These are phyloP conservation scores for Lepidium campestre DNA, from an alignment of 441 rosid species.

Conservation along the genomic window DNA sequence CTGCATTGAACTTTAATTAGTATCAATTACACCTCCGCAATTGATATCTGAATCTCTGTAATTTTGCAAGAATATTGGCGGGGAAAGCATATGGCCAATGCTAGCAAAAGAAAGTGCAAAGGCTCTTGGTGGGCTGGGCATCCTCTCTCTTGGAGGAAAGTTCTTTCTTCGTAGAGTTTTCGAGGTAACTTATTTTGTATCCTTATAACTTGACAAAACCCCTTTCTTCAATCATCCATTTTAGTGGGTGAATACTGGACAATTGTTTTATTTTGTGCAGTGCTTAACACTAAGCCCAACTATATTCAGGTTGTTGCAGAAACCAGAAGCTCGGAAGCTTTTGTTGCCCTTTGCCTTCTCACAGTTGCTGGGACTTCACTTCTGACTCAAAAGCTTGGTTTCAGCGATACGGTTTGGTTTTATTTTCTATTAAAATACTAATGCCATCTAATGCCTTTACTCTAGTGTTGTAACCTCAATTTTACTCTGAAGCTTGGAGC, in stretches of 20 bases:
- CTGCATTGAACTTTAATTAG: neutral
- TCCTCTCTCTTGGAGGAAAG: conserved; percentile 92
- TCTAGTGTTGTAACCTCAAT: neutral
- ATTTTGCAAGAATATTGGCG: conserved; percentile 46
- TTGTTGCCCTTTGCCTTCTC: conserved; percentile 91
- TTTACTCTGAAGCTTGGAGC: conserved; percentile 80
- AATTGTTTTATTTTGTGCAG: conserved; percentile 12
- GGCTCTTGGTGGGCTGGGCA: conserved; percentile 80
- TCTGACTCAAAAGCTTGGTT: conserved; percentile 83
- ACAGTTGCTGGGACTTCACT: conserved; percentile 95
- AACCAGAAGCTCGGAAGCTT: conserved; percentile 93
- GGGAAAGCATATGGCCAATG: conserved; percentile 86
- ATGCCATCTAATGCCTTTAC: neutral
- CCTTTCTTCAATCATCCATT: neutral
- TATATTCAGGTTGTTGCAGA: conserved; percentile 78
- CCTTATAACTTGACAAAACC: neutral
- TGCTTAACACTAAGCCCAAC: conserved; percentile 26
- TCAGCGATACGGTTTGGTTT: conserved; percentile 81
- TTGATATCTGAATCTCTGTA: neutral
- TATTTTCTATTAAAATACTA: conserved; percentile 8
- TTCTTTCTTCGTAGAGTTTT: conserved; percentile 73
- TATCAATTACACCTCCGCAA: neutral
- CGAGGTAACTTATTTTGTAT: conserved; percentile 42
- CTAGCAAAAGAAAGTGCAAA: conserved; percentile 87
- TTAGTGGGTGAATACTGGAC: neutral